Conservation (phyloP, 2,329 filamentous ascomycete genomes). For the Xylaria sp. region DNA sequence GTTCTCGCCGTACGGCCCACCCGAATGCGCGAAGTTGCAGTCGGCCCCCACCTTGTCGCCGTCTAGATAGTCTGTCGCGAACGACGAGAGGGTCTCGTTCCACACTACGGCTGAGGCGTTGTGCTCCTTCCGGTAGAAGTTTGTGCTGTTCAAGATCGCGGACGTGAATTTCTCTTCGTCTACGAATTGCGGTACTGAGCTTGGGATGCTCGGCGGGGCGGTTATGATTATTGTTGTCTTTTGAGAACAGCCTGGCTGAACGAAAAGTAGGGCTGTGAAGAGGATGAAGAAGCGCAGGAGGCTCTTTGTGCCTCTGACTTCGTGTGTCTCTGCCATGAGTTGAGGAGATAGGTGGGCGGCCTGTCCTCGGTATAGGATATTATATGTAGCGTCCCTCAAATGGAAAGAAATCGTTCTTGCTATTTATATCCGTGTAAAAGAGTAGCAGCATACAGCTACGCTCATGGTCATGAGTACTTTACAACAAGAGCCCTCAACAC, state of each 20-base stretch:
- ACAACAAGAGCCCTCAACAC: not conserved
- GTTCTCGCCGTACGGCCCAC: conserved; percentile 78
- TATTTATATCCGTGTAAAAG: not conserved
- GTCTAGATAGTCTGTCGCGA: conserved; percentile 62
- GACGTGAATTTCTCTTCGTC: conserved; percentile 55
- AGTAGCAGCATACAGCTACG: no score
- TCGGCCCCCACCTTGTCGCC: conserved; percentile 42
- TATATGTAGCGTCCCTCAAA: not conserved
- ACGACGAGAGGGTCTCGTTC: conserved; percentile 70
- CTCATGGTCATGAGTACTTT: no score
- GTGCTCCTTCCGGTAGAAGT: conserved; percentile 71
- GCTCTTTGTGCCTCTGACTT: not conserved
- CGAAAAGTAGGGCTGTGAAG: conserved; percentile 24
- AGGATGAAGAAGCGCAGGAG: conserved; percentile 2
- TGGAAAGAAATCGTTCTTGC: not conserved
- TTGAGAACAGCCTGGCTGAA: conserved; percentile 11
- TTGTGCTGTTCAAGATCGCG: conserved; percentile 72
- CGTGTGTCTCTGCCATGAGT: conserved; percentile 6
- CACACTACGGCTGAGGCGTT: conserved; percentile 68
- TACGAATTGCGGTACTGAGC: conserved; percentile 48
- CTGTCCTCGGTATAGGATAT: not conserved
- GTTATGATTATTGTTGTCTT: conserved; percentile 40
- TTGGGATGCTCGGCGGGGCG: conserved; percentile 40
- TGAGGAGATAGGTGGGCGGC: not conserved
- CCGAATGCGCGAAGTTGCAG: conserved; percentile 57